phyloP scores from a whole-genome alignment of 2,329 filamentous ascomycete species.

The Cercospora berteroae region DNA sequence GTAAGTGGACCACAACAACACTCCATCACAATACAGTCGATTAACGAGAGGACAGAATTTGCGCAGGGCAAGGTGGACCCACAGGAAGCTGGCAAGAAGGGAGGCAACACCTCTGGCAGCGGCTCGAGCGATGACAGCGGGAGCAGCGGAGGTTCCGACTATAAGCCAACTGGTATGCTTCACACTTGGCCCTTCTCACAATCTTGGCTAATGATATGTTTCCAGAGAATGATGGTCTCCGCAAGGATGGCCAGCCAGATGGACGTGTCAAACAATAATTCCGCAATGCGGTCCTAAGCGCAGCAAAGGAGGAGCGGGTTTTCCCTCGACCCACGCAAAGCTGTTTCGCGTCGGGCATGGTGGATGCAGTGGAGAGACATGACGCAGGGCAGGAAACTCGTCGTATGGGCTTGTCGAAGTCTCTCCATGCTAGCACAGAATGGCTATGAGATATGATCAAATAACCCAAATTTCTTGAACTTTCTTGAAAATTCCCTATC shows the following conservation, averaged over 20 bases:
- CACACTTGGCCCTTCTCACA: not conserved
- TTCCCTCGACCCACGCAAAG: not conserved
- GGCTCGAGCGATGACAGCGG: slow-evolving; percentile 8
- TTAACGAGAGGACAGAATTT: not conserved
- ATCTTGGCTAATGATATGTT: slow-evolving; percentile 7
- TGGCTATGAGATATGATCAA: not conserved
- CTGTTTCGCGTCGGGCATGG: not conserved
- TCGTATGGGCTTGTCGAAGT: slow-evolving; percentile 1
- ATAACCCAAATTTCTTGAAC: not conserved
- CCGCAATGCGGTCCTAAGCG: not conserved
- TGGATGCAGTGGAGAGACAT: slow-evolving; percentile 4
- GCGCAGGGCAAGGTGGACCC: slow-evolving; percentile 40
- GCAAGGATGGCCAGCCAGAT: slow-evolving; percentile 45
- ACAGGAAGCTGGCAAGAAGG: slow-evolving; percentile 42
- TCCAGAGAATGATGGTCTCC: slow-evolving; percentile 44
- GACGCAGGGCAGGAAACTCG: slow-evolving; percentile 18
- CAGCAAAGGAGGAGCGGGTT: not conserved
- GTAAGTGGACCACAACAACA: not conserved
- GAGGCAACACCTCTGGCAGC: slow-evolving; percentile 34
- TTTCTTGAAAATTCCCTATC: not conserved
- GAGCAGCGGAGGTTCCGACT: slow-evolving; percentile 29
- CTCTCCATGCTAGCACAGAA: not conserved
- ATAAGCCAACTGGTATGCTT: slow-evolving; percentile 38
- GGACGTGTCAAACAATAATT: not conserved
- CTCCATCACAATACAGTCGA: not conserved